Evolutionary conservation across 2,329 filamentous ascomycete genomes (phyloP).

Genomic region (Cladosporium sp.): DNA sequence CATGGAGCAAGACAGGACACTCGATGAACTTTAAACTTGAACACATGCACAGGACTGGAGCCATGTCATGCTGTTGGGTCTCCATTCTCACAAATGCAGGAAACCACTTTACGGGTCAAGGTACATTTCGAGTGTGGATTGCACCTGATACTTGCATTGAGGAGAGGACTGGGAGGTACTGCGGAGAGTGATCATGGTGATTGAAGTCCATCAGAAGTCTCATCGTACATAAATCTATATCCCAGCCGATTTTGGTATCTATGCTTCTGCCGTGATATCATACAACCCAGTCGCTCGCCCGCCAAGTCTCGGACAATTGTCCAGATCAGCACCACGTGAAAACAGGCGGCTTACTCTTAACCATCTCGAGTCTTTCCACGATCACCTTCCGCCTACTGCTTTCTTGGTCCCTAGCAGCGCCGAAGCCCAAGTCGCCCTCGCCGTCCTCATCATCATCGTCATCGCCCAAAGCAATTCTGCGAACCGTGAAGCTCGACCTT

Average conservation of each 20-base stretch:
- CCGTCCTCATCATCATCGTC: slow-evolving; percentile 69
- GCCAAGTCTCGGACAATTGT: no score
- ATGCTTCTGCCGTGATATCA: slow-evolving; percentile 1
- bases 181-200: no score
- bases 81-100: no score
- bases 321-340: slow-evolving; percentile 83
- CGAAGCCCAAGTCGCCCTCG: slow-evolving; percentile 91
- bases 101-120: no score
- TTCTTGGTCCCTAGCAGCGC: slow-evolving; percentile 90
- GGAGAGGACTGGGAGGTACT: no score
- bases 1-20: no score
- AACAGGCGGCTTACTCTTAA: slow-evolving; percentile 91
- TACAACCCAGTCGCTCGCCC: background rate
- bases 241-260: slow-evolving; percentile 1
- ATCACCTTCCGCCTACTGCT: slow-evolving; percentile 89
- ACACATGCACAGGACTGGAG: no score
- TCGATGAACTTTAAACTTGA: no score
- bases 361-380: slow-evolving; percentile 90
- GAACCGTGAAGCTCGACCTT: slow-evolving; percentile 3
- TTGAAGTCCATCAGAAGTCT: background rate
- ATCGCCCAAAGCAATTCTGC: slow-evolving; percentile 23
- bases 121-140: no score
- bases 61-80: no score
- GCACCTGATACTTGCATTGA: no score
- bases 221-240: background rate